Base-by-base conservation (phyloP, 169 alveolate genomes). In the Babesia ovis region DNA sequence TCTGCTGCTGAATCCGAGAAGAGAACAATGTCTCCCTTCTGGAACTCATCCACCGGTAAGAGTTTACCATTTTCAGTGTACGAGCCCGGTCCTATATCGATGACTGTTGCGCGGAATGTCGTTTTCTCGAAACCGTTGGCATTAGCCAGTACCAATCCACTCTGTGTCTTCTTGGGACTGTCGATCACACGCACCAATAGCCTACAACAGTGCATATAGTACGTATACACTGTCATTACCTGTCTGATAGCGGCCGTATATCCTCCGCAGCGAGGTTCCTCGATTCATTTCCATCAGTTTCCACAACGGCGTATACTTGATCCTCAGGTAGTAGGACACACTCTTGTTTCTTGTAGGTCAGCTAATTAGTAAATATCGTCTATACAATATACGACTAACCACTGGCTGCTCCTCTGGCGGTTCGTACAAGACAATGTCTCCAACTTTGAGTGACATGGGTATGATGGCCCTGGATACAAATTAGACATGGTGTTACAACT, bases 301-400 rank as follows among this genome's bases (percentile, higher is more conserved):
- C 79, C 22, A 81, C 46, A 2, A 45, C 34, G 25, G 84, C 83
- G 62, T 61, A 81, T 12, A 81, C 53, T 1, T 66, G 67, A 39
- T 70, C 83, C 58, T 70, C 89, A 11, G 67, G 14, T n/a, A 81
- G 59, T 22, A 81, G 42, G n/a, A 68, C 89, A 37, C 89, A 81
- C 12, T 27, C 46, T 56, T 74, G 59, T 20, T 72, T 56, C 60
- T 81, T 73, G 67, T 66, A 72, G 43, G 61, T 79, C 23, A 79
- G 3, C 86, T 79, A 68, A 9, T 9, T 3, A 0, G 2, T 22
- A n/a, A n/a, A 22, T 34, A 68, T 74, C n/a, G 12, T 2, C 0
- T n/a, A 31, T 2, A 2, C 8, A 16, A 3, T 9, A 3, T 16
- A 4, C 0, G 8, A 57, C 67, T 57, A 41, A 79, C 86, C 67